Conservation (phyloP, 805 yeast species). For the Nakazawaea wickerhamii region DNA sequence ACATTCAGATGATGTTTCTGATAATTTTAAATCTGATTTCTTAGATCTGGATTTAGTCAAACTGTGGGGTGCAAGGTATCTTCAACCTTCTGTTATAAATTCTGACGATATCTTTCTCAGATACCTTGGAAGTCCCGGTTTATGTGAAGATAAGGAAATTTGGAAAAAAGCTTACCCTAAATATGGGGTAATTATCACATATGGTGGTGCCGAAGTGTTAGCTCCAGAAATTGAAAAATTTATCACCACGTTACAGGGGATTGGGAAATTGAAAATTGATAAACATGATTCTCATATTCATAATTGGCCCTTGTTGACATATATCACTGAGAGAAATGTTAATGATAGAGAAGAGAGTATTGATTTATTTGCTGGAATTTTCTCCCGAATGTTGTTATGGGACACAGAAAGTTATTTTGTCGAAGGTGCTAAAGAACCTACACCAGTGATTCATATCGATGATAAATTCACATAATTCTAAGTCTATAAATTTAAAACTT, state of each 20-base stretch:
- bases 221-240: slow-evolving; percentile 32
- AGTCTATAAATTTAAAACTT: slow-evolving; percentile 7
- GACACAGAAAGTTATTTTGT: slow-evolving; percentile 25
- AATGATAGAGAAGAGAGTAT: slow-evolving; percentile 40
- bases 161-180: slow-evolving; percentile 39
- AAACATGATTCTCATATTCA: slow-evolving; percentile 33
- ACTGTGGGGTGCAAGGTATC: slow-evolving; percentile 14
- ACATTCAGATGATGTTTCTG: slow-evolving; percentile 11
- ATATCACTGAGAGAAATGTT: slow-evolving; percentile 34
- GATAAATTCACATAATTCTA: slow-evolving; percentile 13
- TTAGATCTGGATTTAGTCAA: slow-evolving; percentile 22
- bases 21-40: slow-evolving; percentile 17
- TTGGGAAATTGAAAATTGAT: slow-evolving; percentile 29
- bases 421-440: slow-evolving; percentile 14
- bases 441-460: slow-evolving; percentile 15
- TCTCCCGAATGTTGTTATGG: slow-evolving; percentile 42
- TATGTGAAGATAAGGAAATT: slow-evolving; percentile 23
- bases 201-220: slow-evolving; percentile 39
- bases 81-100: slow-evolving; percentile 8
- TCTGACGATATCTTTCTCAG: slow-evolving; percentile 15
- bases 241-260: slow-evolving; percentile 17
- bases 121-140: slow-evolving; percentile 29
- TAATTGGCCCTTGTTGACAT: slow-evolving; percentile 42
- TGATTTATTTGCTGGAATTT: slow-evolving; percentile 30
- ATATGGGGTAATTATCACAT: slow-evolving; percentile 34